phyloP scores from a whole-genome alignment of 2,329 filamentous ascomycete genomes.

The Colletotrichum sp. region DNA sequence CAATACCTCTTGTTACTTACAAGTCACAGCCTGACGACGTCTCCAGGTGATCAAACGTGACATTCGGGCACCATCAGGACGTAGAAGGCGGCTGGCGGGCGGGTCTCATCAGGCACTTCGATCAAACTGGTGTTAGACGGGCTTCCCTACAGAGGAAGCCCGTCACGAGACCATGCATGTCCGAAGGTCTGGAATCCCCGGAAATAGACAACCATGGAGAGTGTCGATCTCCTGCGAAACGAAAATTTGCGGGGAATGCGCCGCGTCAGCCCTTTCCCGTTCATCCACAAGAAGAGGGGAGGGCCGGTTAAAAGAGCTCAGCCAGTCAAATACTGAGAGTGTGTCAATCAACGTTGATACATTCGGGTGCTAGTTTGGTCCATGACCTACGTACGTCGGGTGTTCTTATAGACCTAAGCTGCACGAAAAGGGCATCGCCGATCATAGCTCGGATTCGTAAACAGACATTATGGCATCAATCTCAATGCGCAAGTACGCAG shows the following conservation, averaged over 20 bases:
- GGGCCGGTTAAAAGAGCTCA: not conserved
- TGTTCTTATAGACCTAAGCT: not conserved
- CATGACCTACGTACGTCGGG: not conserved
- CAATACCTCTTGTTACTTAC: not conserved
- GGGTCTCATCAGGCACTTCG: not conserved
- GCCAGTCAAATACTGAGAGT: not conserved
- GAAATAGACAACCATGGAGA: not conserved
- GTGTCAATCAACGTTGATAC: not conserved
- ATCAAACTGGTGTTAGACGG: not conserved
- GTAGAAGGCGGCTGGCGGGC: not conserved
- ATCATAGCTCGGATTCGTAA: not conserved
- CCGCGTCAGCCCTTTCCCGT: not conserved
- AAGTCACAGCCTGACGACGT: not conserved
- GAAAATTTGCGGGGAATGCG: no score
- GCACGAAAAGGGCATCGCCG: not conserved
- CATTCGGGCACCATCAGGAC: not conserved
- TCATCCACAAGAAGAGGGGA: not conserved
- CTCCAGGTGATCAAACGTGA: not conserved
- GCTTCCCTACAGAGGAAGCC: not conserved
- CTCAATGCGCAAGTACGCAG: not conserved
- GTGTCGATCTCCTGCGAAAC: not conserved
- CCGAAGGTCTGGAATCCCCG: not conserved
- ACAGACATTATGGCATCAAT: not conserved
- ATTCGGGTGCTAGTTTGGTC: not conserved
- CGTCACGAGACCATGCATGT: not conserved